Evolutionary conservation across 805 yeast genomes (phyloP), one percentile per base, ranked within the genome.

Genomic region (Cyberlindnera veronae): DNA sequence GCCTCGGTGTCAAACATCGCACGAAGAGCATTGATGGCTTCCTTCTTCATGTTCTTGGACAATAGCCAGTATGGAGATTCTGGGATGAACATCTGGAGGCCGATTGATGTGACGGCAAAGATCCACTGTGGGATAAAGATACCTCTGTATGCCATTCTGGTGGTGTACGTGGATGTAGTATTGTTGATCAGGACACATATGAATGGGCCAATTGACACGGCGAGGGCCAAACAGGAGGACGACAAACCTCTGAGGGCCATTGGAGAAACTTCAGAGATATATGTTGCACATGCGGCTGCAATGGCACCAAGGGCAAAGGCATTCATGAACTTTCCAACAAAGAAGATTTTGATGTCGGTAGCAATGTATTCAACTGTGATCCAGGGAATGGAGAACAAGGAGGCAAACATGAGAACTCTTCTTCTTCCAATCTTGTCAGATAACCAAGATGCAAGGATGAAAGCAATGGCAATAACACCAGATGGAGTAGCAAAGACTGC

Each of bases 1-100:
- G 32, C 38, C 16, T 38, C 42, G 10, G 31, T 34, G 4, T 27
- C 32, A 20, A 29, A 45, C 30, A 45, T 38, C 37, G 35, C 51
- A 44, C 61, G 49, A 21, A 63, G 41, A 6, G 64, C 46, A 21
- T 42, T 41, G 30, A 51, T 50, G 19, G 71, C 71, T 11, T 65
- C 64, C 6, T 45, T 58, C 31, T 46, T 36, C 38, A 53, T 48
- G 7, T 64, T 67, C 22, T 55, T 56, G 33, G 58, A 61, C 28
- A 64, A 59, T 39, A 67, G 53, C 64, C 62, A 67, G 66, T 68
- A 67, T 11, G 74, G 74, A 17, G 71, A 66, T 37, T 68, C 72
- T 0, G 72, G 72, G 20, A 71, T 64, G 16, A 65, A 53, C 35
- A 30, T 59, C 10, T 61, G 60, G 30, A 61, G 55, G 16, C 60